phyloP scores from a whole-genome alignment of 2,329 filamentous ascomycete species.

The Fusarium concolor region DNA sequence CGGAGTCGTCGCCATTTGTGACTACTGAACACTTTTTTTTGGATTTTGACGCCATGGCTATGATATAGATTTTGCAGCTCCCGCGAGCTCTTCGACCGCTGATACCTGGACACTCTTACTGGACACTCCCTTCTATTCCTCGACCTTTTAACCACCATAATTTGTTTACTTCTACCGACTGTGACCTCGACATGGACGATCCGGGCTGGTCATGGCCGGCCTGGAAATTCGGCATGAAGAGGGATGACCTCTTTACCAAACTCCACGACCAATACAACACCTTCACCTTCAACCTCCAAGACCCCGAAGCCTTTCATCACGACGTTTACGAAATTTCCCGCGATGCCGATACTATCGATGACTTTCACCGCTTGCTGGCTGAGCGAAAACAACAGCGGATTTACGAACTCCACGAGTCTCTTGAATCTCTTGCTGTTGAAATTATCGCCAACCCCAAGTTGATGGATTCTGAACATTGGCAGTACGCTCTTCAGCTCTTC shows the following conservation, averaged over 20 bases:
- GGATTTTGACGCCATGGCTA: conserved; percentile 40
- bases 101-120: conserved; percentile 41
- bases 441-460: conserved; percentile 70
- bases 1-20: conserved; percentile 38
- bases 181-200: conserved; percentile 69
- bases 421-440: conserved; percentile 69
- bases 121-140: conserved; percentile 32
- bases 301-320: conserved; percentile 70
- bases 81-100: conserved; percentile 42
- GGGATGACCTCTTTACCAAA: conserved; percentile 67
- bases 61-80: conserved; percentile 46
- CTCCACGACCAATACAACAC: conserved; percentile 72
- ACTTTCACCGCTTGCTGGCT: conserved; percentile 66
- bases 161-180: conserved; percentile 46
- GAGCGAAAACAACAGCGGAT: conserved; percentile 66
- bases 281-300: conserved; percentile 65
- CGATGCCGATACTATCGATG: conserved; percentile 61
- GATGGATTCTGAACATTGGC: conserved; percentile 70
- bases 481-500: conserved; percentile 68
- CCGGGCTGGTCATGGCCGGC: conserved; percentile 65
- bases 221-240: conserved; percentile 73
- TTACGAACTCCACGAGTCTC: conserved; percentile 65
- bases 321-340: conserved; percentile 70
- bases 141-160: conserved; percentile 22
- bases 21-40: conserved; percentile 37